These are phyloP conservation scores for Neofusicoccum umdonicola DNA, from an alignment of 2,329 filamentous ascomycete genomes.

Conservation along the genomic window DNA sequence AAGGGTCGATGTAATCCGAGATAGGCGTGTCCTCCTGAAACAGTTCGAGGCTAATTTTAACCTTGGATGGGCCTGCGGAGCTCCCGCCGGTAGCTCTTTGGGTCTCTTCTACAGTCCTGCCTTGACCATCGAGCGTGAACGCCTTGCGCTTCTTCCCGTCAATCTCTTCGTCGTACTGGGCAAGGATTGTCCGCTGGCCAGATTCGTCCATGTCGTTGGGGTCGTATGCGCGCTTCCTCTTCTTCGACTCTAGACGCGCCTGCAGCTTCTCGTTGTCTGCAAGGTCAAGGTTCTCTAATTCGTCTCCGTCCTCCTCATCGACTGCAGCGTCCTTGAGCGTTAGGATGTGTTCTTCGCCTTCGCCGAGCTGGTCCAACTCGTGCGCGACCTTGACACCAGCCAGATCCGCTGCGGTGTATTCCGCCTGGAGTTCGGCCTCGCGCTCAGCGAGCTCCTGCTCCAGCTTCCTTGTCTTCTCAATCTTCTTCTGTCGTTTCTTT, in stretches of 20 bases:
- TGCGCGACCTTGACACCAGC: conserved; percentile 91
- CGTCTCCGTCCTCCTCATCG: conserved; percentile 79
- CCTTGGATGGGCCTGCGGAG: conserved; percentile 58
- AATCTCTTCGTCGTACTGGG: conserved; percentile 95
- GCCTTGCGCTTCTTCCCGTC: conserved; percentile 82
- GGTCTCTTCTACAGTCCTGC: conserved; percentile 62
- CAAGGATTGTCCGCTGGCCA: conserved; percentile 66
- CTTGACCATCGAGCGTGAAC: conserved; percentile 81
- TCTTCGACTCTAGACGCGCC: conserved; percentile 81
- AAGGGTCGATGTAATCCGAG: conserved; percentile 86
- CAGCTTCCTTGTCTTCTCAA: conserved; percentile 67
- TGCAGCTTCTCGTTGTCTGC: conserved; percentile 69
- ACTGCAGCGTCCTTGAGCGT: conserved; percentile 94
- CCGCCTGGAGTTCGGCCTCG: conserved; percentile 58
- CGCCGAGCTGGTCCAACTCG: conserved; percentile 76
- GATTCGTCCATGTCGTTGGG: conserved; percentile 70
- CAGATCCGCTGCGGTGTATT: conserved; percentile 83
- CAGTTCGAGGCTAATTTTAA: conserved; percentile 76
- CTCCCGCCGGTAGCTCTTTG: conserved; percentile 55
- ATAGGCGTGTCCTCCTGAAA: conserved; percentile 57
- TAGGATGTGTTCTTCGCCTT: conserved; percentile 80
- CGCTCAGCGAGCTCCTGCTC: conserved; percentile 78
- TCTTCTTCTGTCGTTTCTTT: conserved; percentile 93
- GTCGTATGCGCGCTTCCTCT: conserved; percentile 85
- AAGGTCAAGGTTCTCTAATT: conserved; percentile 75